A percentile compares a stretch with the other conserved stretches of the same genome.
phyloP scores from a whole-genome alignment of 2,329 filamentous ascomycete species.

The Plectosphaerella plurivora region DNA sequence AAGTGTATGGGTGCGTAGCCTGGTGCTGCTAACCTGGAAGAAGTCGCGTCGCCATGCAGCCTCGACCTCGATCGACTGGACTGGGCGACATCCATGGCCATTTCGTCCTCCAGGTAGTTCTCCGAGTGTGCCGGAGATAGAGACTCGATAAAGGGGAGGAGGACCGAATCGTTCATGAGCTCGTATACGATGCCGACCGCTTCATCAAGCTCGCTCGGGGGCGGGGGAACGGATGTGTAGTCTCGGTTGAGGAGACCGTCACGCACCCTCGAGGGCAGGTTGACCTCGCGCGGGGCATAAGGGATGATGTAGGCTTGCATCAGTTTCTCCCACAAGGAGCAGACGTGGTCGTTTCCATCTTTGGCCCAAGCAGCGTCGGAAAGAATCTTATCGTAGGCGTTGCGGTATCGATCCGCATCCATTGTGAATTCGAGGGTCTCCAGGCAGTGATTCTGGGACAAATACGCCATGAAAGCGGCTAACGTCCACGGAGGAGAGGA shows the following conservation, averaged over 20 bases:
- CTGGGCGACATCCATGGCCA: conserved; percentile 21
- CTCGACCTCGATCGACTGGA: conserved; percentile 34
- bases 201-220: conserved; percentile 71
- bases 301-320: conserved; percentile 87
- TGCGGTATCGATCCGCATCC: conserved; percentile 80
- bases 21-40: conserved; percentile 27
- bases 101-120: conserved; percentile 27
- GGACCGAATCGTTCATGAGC: conserved; percentile 93
- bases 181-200: conserved; percentile 89
- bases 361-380: conserved; percentile 32
- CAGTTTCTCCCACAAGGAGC: conserved; percentile 80
- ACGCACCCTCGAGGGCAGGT: conserved; percentile 80
- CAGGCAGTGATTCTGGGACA: conserved; percentile 94
- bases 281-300: conserved; percentile 82
- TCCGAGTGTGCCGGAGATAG: conserved; percentile 35
- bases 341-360: conserved; percentile 60
- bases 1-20: conserved; percentile 42
- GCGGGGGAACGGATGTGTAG: conserved; percentile 55
- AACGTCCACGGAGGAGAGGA: conserved; percentile 87
- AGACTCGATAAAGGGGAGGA: conserved; percentile 84
- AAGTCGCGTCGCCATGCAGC: conserved; percentile 26
- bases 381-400: conserved; percentile 45
- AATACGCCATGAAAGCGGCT: conserved; percentile 89
- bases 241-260: conserved; percentile 70
- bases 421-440: conserved; percentile 96